phyloP scores from a whole-genome alignment of 2,329 filamentous ascomycete genomes.

The Laburnicola sp. region DNA sequence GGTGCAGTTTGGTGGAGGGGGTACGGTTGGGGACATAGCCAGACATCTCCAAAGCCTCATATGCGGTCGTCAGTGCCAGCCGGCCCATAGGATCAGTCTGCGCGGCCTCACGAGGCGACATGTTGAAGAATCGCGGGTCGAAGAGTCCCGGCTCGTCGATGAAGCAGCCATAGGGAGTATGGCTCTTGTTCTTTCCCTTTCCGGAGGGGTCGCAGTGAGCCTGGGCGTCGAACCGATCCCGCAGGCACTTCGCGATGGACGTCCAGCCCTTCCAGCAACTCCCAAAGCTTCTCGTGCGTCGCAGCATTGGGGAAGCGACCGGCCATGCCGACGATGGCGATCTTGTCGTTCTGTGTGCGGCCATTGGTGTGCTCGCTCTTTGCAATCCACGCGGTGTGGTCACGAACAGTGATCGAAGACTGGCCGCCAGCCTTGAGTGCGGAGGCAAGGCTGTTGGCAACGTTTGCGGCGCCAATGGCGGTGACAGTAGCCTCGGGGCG shows the following conservation, averaged over 20 bases:
- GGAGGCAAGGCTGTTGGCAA: constrained; percentile 59
- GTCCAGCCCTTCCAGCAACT: constrained; percentile 73
- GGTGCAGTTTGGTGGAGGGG: constrained; percentile 64
- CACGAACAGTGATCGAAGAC: constrained; percentile 47
- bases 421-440: constrained; percentile 57
- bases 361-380: constrained; percentile 39
- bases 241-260: constrained; percentile 69
- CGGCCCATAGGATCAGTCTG: constrained; percentile 83
- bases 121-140: constrained; percentile 84
- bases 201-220: constrained; percentile 72
- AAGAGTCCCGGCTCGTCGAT: constrained; percentile 76
- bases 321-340: constrained; percentile 84
- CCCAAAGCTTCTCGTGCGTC: constrained; percentile 73
- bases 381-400: constrained; percentile 50
- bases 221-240: constrained; percentile 73
- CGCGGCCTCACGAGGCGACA: constrained; percentile 78
- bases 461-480: constrained; percentile 56
- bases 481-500: constrained; percentile 50
- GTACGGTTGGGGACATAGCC: constrained; percentile 75
- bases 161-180: constrained; percentile 76
- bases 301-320: constrained; percentile 76
- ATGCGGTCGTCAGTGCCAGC: constrained; percentile 73
- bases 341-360: constrained; percentile 64
- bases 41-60: constrained; percentile 80
- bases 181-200: constrained; percentile 74